phyloP scores from a whole-genome alignment of 441 rosid genomes.

The Macaranga tanarius region DNA sequence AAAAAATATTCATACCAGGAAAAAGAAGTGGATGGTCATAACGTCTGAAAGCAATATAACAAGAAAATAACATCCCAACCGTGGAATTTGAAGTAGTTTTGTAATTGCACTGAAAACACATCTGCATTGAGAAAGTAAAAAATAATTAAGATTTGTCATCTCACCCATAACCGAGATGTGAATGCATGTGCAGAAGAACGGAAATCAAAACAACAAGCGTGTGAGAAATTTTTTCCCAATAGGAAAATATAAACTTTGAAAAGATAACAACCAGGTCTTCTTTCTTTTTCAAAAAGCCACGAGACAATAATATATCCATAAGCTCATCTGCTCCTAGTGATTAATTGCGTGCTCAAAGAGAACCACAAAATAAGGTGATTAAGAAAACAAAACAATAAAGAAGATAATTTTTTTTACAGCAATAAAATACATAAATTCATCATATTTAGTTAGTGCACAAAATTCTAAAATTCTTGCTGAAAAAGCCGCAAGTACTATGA shows the following conservation, averaged over 20 bases:
- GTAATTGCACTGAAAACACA: slow-evolving; percentile 90
- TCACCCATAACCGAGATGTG: neutral
- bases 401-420: neutral
- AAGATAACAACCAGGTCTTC: neutral
- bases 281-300: neutral
- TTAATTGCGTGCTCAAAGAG: slow-evolving; percentile 1
- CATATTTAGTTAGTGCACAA: neutral
- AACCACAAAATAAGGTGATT: neutral
- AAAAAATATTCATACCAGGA: slow-evolving; percentile 58
- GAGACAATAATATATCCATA: neutral
- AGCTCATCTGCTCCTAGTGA: neutral
- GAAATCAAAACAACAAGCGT: neutral
- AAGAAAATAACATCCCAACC: slow-evolving; percentile 92
- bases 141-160: neutral
- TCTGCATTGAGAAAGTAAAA: slow-evolving; percentile 45
- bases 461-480: neutral
- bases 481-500: neutral
- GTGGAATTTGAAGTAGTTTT: slow-evolving; percentile 67
- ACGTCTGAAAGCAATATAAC: slow-evolving; percentile 87
- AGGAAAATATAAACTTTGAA: neutral
- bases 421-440: neutral
- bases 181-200: neutral
- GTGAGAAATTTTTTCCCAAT: neutral
- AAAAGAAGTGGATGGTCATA: slow-evolving; percentile 97
- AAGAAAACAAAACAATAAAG: neutral